Base-by-base conservation (phyloP, 1,284 basidiomycete genomes). In the Cerrena zonata region DNA sequence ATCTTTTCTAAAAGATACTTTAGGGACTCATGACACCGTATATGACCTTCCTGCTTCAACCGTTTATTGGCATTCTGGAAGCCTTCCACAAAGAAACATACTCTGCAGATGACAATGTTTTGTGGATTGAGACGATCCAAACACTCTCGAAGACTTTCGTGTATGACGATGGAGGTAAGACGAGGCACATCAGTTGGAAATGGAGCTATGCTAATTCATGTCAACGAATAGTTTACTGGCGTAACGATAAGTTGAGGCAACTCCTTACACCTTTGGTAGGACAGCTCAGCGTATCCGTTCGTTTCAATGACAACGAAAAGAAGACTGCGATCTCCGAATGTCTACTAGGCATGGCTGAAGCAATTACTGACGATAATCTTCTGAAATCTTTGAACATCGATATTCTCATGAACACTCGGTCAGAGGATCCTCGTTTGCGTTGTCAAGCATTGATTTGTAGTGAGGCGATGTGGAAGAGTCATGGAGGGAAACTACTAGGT, bases 11-110 rank as follows among this genome's bases (percentile, higher is more conserved):
- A 15, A 3, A 42, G 30, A 21, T 43, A 36, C 18, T 27, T 13
- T 57, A 93, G 87, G 82, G 78, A 40, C 72, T 97, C 55, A 90
- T 96, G 79, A 89, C 86, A n/a, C 90, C 92, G 0, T 95, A 95
- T 69, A 89, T 91, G 77, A 76, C 83, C 7, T 84, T 84, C 65
- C 67, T 94, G 23, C 64, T 94, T 34, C 79, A 82, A 53, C 81
- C 88, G 19, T 79, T 89, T 46, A 69, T 82, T 36, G 83, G 88
- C 47, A 66, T 84, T 2, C 73, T 97, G 21, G 72, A 79, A 30
- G 66, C 70, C 1, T 87, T 77, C 57, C 58, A 61, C 54, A 67
- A 62, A 5, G 61, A 57, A 27, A 57, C 57, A 54, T 45, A 42
- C 5, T 5, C 24, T 22, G 19, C 41, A 24, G 61, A 65, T 12